Conservation (phyloP, 257 asterid species). For the Verbena officinalis region DNA sequence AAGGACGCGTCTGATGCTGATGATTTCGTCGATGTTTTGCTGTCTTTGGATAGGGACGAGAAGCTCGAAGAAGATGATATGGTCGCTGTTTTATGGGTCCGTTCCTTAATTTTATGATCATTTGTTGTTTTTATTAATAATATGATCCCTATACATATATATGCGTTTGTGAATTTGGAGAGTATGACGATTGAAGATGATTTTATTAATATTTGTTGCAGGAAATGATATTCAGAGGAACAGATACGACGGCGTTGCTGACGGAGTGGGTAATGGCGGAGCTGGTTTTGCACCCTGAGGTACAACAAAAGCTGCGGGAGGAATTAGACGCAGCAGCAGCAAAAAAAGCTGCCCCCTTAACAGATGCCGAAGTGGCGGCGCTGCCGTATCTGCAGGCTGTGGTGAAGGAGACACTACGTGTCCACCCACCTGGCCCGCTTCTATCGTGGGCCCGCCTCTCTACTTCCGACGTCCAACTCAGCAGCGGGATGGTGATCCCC, state of each 20-base stretch:
- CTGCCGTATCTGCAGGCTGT: constrained; percentile 63
- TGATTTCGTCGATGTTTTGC: constrained; percentile 72
- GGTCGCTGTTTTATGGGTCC: constrained; percentile 86
- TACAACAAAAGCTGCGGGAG: constrained; percentile 47
- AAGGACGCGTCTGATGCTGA: not conserved
- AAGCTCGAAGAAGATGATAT: constrained; percentile 73
- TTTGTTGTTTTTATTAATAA: too few species aligned
- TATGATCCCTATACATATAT: not conserved
- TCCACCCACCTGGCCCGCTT: constrained; percentile 68
- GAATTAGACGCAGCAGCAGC: constrained; percentile 38
- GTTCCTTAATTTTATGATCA: too few species aligned
- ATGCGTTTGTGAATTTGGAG: not conserved
- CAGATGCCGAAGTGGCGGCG: constrained; percentile 43
- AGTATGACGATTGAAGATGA: too few species aligned
- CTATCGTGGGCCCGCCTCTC: constrained; percentile 67
- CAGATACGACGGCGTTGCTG: constrained; percentile 57
- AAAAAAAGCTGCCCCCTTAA: not conserved
- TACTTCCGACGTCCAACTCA: constrained; percentile 54
- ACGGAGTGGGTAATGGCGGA: constrained; percentile 71
- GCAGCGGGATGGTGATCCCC: constrained; percentile 65
- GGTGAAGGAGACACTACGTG: constrained; percentile 52
- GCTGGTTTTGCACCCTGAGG: constrained; percentile 46
- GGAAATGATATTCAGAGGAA: constrained; percentile 66
- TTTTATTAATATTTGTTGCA: not conserved
- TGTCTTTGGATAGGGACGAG: constrained; percentile 71